phyloP scores from a whole-genome alignment of 495 filamentous ascomycete genomes.

The Hypomontagnella monticulosa region DNA sequence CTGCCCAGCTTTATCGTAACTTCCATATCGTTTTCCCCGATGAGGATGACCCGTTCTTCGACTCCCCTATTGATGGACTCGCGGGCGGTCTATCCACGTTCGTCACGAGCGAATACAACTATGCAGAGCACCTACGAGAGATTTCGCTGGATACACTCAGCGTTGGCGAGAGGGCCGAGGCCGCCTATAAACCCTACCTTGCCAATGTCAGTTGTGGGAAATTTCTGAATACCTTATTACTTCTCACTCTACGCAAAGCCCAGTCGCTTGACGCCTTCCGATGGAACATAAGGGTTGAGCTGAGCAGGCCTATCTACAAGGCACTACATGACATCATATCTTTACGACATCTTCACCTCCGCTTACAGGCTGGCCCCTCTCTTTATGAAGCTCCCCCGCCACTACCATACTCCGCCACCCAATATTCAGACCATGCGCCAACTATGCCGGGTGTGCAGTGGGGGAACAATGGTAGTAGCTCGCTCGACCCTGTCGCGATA shows the following conservation, averaged over 20 bases:
- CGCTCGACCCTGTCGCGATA: neutral
- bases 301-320: constrained; percentile 66
- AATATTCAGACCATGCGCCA: constrained; percentile 5
- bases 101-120: constrained; percentile 67
- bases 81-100: constrained; percentile 67
- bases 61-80: constrained; percentile 60
- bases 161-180: constrained; percentile 56
- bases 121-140: constrained; percentile 64
- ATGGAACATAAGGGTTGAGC: constrained; percentile 71
- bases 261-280: constrained; percentile 64
- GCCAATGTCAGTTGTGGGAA: constrained; percentile 64
- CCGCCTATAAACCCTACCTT: constrained; percentile 57
- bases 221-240: constrained; percentile 68
- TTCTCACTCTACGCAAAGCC: constrained; percentile 64
- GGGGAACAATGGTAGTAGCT: constrained; percentile 19
- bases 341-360: constrained; percentile 66
- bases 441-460: constrained; percentile 31
- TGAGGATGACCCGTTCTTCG: constrained; percentile 58
- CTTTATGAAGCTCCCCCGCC: constrained; percentile 58
- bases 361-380: constrained; percentile 63
- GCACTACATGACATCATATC: constrained; percentile 60
- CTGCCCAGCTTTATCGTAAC: constrained; percentile 65
- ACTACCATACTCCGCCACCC: constrained; percentile 42
- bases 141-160: constrained; percentile 60
- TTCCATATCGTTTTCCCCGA: constrained; percentile 67